These are phyloP conservation scores for Fraxinus americana DNA, from an alignment of 257 asterid genomes.

Conservation along the genomic window DNA sequence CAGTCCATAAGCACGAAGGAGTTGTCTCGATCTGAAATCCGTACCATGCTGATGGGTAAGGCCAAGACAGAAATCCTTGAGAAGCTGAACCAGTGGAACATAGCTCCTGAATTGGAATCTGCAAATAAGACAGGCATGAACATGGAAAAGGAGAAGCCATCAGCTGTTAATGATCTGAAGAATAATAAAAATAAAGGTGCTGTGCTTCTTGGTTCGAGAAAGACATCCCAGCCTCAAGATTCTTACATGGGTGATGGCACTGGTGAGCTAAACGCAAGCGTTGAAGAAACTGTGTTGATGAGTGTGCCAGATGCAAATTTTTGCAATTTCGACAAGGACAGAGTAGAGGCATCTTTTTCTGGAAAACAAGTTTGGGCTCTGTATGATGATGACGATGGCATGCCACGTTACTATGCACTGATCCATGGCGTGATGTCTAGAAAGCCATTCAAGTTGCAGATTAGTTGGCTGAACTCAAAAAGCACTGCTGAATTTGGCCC, in stretches of 20 bases:
- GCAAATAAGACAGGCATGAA: slow-evolving; percentile 25
- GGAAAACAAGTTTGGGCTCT: slow-evolving; percentile 74
- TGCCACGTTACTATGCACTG: slow-evolving; percentile 70
- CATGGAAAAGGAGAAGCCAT: slow-evolving; percentile 19
- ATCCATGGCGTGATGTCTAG: slow-evolving; percentile 47
- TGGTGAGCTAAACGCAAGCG: slow-evolving; percentile 24
- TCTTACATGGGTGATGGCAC: slow-evolving; percentile 30
- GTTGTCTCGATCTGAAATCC: slow-evolving; percentile 31
- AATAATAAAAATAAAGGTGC: slow-evolving; percentile 18
- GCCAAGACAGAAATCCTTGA: slow-evolving; percentile 49
- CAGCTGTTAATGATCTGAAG: slow-evolving; percentile 19
- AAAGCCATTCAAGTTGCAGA: slow-evolving; percentile 49
- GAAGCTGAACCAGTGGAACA: slow-evolving; percentile 39
- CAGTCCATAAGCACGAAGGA: slow-evolving; percentile 30
- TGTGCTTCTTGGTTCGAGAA: slow-evolving; percentile 15
- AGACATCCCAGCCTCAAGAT: slow-evolving; percentile 20
- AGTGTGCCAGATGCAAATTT: slow-evolving; percentile 69
- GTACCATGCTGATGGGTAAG: slow-evolving; percentile 39
- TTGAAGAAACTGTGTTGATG: slow-evolving; percentile 40
- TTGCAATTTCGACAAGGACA: slow-evolving; percentile 58
- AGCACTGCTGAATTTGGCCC: slow-evolving; percentile 44
- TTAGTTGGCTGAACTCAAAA: slow-evolving; percentile 65
- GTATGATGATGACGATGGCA: slow-evolving; percentile 74
- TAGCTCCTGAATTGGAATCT: slow-evolving; percentile 27
- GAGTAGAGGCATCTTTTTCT: slow-evolving; percentile 49